Conservation (phyloP, 2,329 filamentous ascomycete species). For the Aspergillus unguis region DNA sequence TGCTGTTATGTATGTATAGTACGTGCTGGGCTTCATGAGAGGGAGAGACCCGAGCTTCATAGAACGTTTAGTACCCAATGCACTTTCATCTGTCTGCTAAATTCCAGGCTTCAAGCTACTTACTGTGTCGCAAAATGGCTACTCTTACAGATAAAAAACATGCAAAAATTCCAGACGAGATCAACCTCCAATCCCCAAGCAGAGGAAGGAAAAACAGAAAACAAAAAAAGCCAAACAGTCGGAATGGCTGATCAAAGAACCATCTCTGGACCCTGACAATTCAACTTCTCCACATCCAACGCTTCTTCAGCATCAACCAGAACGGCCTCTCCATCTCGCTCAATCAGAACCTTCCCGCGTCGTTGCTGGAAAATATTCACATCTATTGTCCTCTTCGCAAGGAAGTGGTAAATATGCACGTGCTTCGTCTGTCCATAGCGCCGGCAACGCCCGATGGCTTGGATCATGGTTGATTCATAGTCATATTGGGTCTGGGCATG, state of each 20-base stretch:
- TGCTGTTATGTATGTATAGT: conserved; percentile 40
- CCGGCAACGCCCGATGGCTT: conserved; percentile 60
- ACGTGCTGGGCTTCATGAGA: conserved; percentile 23
- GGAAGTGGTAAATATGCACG: conserved; percentile 57
- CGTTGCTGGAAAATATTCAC: conserved; percentile 43
- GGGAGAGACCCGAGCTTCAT: conserved; percentile 17
- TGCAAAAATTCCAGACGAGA: neutral
- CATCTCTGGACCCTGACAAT: conserved; percentile 28
- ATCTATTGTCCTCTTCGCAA: conserved; percentile 45
- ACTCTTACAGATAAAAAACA: conserved; percentile 4
- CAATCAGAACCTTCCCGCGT: conserved; percentile 28
- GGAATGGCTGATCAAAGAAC: conserved; percentile 8
- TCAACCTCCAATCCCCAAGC: neutral
- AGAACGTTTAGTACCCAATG: conserved; percentile 22
- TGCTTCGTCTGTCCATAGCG: conserved; percentile 57
- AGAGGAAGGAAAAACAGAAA: neutral
- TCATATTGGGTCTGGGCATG: conserved; percentile 49
- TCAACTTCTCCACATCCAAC: conserved; percentile 17
- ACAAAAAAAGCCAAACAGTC: neutral
- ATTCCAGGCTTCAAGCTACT: neutral
- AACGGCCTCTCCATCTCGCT: conserved; percentile 21
- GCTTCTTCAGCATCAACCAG: conserved; percentile 22
- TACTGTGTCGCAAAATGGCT: neutral
- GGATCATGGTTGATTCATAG: conserved; percentile 58
- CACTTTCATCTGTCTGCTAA: conserved; percentile 8